phyloP scores from a whole-genome alignment of 2,329 filamentous ascomycete species.

The Fusarium domesticum region DNA sequence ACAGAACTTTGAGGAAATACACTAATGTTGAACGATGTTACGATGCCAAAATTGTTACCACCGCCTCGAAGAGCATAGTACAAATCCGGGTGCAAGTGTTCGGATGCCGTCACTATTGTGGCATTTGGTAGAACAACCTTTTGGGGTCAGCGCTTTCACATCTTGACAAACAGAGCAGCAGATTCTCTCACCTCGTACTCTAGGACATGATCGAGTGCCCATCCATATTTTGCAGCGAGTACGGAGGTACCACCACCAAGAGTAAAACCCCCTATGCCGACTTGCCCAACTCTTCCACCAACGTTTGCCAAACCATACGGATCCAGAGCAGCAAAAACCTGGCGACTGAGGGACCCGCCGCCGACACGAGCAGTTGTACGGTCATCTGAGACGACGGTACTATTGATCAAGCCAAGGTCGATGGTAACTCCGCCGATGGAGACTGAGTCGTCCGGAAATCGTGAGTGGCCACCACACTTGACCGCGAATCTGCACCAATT shows the following conservation, averaged over 20 bases:
- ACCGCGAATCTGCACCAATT: slow-evolving; percentile 17
- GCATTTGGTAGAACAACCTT: slow-evolving; percentile 47
- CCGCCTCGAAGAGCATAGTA: slow-evolving; percentile 59
- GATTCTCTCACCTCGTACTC: slow-evolving; percentile 13
- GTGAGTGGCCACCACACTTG: slow-evolving; percentile 15
- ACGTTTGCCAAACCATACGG: slow-evolving; percentile 3
- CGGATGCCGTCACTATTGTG: slow-evolving; percentile 35
- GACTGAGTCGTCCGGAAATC: slow-evolving; percentile 5
- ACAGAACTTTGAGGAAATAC: slow-evolving; percentile 3
- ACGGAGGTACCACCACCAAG: slow-evolving; percentile 18
- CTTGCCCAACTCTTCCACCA: slow-evolving; percentile 9
- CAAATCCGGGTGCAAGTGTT: slow-evolving; percentile 45
- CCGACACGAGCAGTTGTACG: slow-evolving; percentile 1
- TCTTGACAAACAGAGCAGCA: too few species aligned
- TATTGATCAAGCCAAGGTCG: slow-evolving; percentile 3
- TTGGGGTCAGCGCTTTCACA: too few species aligned
- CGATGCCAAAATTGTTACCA: slow-evolving; percentile 55
- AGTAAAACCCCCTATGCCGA: slow-evolving; percentile 7
- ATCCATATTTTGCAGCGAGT: slow-evolving; percentile 11
- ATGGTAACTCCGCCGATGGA: slow-evolving; percentile 5
- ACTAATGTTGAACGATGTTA: slow-evolving; percentile 42
- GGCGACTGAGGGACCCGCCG: slow-evolving; percentile 1
- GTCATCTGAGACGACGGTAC: slow-evolving; percentile 1
- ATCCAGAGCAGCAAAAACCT: slow-evolving; percentile 3
- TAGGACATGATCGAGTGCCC: slow-evolving; percentile 10